Base-by-base conservation (phyloP, 352 stramenopile species). In the Phytophthora sp. region DNA sequence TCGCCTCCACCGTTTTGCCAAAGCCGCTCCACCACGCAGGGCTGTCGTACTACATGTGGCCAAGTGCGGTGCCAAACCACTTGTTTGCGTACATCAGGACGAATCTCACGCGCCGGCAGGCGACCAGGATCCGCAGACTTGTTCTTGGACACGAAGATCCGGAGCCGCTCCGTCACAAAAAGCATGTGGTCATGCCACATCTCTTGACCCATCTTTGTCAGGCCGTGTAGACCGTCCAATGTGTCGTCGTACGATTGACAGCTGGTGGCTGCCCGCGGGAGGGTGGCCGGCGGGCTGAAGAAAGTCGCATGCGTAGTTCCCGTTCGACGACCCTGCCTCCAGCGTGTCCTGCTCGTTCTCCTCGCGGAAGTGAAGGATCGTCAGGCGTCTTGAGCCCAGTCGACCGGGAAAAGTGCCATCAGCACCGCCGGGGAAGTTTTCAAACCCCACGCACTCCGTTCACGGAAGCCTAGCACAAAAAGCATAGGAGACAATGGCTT, bases 301-400 rank as follows among this genome's bases (percentile, higher is more conserved):
- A 66, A 71, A 71, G 20, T 71, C 56, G 33, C 49, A 57, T 0
- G 50, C 23, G 33, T n/a, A 66, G 38, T 71, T 66, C 7, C 2
- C 11, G 21, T 66, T 66, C 9, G 21, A 45, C 2, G 45, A 41
- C n/a, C 33, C 33, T 5, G 52, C 0, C 53, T 53, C n/a, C n/a
- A n/a, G n/a, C n/a, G n/a, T n/a, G n/a, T n/a, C n/a, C n/a, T n/a
- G n/a, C n/a, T n/a, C n/a, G 15, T 9, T 23, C 24, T 71, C 56
- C 16, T 71, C 54, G 3, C 42, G 30, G 41, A 62, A 66, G 29
- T 61, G 47, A 16, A 66, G 20, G 1, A 66, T 24, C 0, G 46
- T 62, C 54, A 61, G 41, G 0, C 62, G 44, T 20, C 62, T 8
- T 2, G 46, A 58, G 7, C 45, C 61, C 16, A 69, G 26, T 18